Conservation (phyloP, 345 rosid species). For the Syzygium oleosum region DNA sequence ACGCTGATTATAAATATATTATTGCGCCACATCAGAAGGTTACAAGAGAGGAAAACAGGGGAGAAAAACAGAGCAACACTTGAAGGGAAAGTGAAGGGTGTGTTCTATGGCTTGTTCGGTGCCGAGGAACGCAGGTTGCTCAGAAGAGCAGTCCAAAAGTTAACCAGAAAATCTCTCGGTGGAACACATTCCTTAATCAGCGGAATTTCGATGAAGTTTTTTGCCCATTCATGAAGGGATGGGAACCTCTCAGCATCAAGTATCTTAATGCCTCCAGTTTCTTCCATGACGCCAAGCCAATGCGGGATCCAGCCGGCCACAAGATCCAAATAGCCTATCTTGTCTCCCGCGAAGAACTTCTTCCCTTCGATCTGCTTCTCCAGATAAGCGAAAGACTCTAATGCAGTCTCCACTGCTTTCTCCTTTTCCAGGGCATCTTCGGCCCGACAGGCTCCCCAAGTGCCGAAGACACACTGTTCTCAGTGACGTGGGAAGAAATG, state of each 20-base stretch:
- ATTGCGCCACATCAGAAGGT: not conserved
- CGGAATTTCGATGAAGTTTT: conserved; percentile 5
- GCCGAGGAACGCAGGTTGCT: conserved; percentile 10
- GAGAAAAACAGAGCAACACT: not conserved
- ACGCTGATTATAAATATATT: not conserved
- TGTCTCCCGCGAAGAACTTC: conserved; percentile 23
- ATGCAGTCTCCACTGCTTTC: conserved; percentile 13
- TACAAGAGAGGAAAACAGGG: not conserved
- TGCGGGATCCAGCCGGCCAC: conserved; percentile 23
- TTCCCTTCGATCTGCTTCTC: conserved; percentile 23
- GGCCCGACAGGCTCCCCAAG: conserved; percentile 7
- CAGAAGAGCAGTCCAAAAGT: not conserved
- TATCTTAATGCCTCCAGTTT: conserved; percentile 23
- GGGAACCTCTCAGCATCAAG: conserved; percentile 24
- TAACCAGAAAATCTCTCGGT: conserved; percentile 8
- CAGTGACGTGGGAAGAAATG: too few species aligned
- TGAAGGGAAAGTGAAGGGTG: too few species aligned
- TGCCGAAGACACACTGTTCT: conserved; percentile 8
- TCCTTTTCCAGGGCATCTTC: conserved; percentile 16
- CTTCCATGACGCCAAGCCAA: conserved; percentile 19
- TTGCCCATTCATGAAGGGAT: conserved; percentile 12
- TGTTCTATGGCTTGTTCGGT: not conserved
- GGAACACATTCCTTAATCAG: conserved; percentile 20
- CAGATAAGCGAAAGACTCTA: conserved; percentile 8
- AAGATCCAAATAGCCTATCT: conserved; percentile 22